phyloP scores from a whole-genome alignment of 257 asterid species.

The Solanum clarkiae region DNA sequence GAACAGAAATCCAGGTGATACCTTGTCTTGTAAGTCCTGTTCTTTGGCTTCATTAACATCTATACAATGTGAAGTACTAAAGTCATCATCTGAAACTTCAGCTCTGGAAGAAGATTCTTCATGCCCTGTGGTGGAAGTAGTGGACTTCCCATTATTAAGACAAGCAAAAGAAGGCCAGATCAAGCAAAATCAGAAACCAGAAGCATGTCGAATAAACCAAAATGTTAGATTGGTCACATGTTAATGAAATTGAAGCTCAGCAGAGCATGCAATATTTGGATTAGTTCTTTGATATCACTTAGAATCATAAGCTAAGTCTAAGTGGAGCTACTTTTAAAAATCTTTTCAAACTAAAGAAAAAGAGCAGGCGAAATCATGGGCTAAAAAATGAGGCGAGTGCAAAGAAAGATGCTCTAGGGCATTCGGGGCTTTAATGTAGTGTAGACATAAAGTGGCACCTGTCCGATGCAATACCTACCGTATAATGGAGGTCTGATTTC shows the following conservation, averaged over 20 bases:
- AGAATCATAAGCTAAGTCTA: background rate
- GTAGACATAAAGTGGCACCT: background rate
- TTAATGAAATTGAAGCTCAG: background rate
- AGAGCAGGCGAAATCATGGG: background rate
- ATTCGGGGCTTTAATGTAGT: background rate
- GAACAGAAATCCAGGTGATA: background rate
- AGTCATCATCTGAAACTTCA: conserved; percentile 1
- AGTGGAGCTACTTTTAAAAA: background rate
- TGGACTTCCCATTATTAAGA: conserved; percentile 1
- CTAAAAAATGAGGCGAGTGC: background rate
- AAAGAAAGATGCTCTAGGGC: background rate
- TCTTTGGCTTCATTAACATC: conserved; percentile 1
- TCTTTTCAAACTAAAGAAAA: background rate
- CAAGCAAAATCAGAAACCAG: background rate
- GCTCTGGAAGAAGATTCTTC: conserved; percentile 10
- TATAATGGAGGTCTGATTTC: background rate
- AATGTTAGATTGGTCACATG: background rate
- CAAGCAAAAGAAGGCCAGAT: background rate
- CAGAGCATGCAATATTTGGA: background rate
- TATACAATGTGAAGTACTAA: conserved; percentile 6
- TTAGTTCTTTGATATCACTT: background rate
- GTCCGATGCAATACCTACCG: background rate
- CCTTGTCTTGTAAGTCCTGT: background rate
- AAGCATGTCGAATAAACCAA: background rate
- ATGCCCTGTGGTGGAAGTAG: background rate